Evolutionary conservation across 441 rosid genomes (phyloP), one percentile per base, ranked within the genome.

Genomic region (Populus hybrid): DNA sequence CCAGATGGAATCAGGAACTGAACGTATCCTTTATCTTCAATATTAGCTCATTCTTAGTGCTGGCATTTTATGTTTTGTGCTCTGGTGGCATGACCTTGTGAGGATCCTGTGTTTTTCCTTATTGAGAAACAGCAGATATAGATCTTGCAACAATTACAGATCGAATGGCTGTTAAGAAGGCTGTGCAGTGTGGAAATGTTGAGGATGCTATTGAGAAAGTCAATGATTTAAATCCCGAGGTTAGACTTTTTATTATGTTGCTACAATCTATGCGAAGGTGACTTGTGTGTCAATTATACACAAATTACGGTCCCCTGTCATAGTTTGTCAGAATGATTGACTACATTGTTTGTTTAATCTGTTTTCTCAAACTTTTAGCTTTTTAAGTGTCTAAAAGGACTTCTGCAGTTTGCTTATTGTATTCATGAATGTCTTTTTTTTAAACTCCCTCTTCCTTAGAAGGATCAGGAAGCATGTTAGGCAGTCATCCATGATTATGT

Each of bases 191-290:
- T 80, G 99, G 98, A 64, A 90, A 95, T 77, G 97, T 95, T 2
- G 98, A 91, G 86, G 99, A 94, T 86, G 99, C 98, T 7, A 94
- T 95, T 66, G 98, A 92, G 82, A 95, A 90, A 90, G 97, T 93
- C 28, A 93, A 93, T 81, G 98, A 90, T 81, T 89, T 94, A 81
- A 95, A 95, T 85, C 98, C 97, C 29, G 95, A 89, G 96, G 99
- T 93, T 84, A 64, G 80, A 16, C 76, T 63, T 74, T 76, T 69
- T 21, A 35, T 59, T 20, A 24, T 65, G 23, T 45, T n/a, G 33
- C 29, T 9, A 61, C 56, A 28, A 16, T 64, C 26, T 61, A 16
- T 53, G 59, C 7, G n/a, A 50, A 16, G 59, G 59, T 50, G 59
- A 16, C n/a, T 14, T 50, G 59, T 50, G 20, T 1, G 59, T 16